Evolutionary conservation across 495 filamentous ascomycete species (phyloP), one percentile per base, ranked within the genome.

Genomic region (Hypoxylon lienhwacheense): DNA sequence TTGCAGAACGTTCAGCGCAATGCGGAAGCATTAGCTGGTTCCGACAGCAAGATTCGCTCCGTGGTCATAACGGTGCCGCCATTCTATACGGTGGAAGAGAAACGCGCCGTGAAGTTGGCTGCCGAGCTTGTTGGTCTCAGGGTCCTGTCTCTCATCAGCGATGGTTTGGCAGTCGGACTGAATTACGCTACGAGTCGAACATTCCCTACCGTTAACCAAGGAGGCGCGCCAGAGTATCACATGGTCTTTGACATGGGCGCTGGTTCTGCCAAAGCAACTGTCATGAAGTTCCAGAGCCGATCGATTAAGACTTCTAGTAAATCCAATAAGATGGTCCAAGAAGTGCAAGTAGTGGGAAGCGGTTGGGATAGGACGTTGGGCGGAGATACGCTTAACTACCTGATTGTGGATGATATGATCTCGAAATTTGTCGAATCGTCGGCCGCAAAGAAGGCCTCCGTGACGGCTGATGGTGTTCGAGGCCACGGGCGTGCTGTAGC

Each of bases 161-260:
- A 98, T 67, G 95, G 92, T 5, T 69, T 97, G 55, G 90, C 93
- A 24, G 91, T 97, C 34, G 93, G 90, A 1, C 69, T 99, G 45
- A 93, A 99, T 69, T 99, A 97, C 68, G 93, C 93, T 14, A 97
- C 89, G 11, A 86, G 81, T 61, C 81, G 93, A 59, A 89, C 84
- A 15, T 99, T 99, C 72, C 89, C 90, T 11, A 88, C 78, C 53
- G 74, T 95, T 28, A 87, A 81, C 32, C 85, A 92, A 47, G 91
- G 90, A 35, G 85, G 84, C 59, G 91, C 89, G 75, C 88, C 93
- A 2, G 93, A 99, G 69, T 81, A 87, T 62, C 90, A 99, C 66
- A 76, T 99, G 65, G 82, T 99, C 12, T 97, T 90, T 60, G 95
- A 99, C 62, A 97, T 97, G 91, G 93, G 93, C 51, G 93, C 93